phyloP scores from a whole-genome alignment of 495 filamentous ascomycete species.

The Pseudotulostoma volvatum region DNA sequence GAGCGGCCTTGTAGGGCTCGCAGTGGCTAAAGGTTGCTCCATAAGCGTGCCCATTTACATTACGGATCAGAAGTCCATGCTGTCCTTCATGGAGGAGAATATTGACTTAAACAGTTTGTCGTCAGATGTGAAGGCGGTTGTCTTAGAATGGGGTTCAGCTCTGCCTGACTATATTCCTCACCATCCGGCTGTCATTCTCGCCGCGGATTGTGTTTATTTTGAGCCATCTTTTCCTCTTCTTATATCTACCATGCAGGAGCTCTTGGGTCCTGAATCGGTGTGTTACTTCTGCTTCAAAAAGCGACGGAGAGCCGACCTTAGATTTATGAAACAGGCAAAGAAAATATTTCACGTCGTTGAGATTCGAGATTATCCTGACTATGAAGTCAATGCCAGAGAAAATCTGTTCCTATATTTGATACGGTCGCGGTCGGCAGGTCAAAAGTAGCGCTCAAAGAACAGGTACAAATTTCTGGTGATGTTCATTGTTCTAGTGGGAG shows the following conservation, averaged over 20 bases:
- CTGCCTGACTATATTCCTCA: conserved; percentile 19
- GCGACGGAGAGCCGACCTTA: conserved; percentile 58
- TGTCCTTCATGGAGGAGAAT: conserved; percentile 67
- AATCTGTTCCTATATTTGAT: conserved; percentile 50
- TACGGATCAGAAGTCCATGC: conserved; percentile 78
- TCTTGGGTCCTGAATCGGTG: conserved; percentile 41
- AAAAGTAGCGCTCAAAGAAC: not conserved
- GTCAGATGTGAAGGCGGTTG: conserved; percentile 37
- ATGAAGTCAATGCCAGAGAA: conserved; percentile 40
- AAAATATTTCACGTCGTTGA: conserved; percentile 49
- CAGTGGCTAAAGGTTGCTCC: conserved; percentile 23
- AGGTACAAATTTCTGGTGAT: not conserved
- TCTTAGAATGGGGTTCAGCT: conserved; percentile 60
- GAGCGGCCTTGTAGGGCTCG: conserved; percentile 64
- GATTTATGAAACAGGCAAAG: conserved; percentile 50
- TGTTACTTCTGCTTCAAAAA: conserved; percentile 95
- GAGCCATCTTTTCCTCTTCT: conserved; percentile 87
- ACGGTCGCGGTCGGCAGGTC: conserved; percentile 10
- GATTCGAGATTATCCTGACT: conserved; percentile 41
- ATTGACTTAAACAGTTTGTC: conserved; percentile 59
- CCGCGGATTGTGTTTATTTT: conserved; percentile 94
- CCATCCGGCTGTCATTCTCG: conserved; percentile 62
- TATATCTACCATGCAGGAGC: conserved; percentile 53
- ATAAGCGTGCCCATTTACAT: conserved; percentile 39
- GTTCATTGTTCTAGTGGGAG: not conserved